phyloP scores from a whole-genome alignment of 345 rosid genomes.

The Moringa oleifera region DNA sequence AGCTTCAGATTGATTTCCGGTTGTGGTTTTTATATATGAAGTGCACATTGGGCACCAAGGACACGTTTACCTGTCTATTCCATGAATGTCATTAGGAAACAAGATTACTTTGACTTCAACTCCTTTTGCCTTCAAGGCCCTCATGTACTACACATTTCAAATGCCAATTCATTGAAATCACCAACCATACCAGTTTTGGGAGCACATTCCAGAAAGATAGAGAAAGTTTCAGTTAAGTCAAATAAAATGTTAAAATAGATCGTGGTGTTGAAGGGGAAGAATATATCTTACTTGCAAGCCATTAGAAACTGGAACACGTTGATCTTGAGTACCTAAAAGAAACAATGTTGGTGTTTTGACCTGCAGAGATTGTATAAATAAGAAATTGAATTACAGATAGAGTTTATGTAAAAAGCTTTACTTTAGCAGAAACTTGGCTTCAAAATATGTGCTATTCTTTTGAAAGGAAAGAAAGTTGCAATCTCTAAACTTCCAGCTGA shows the following conservation, averaged over 20 bases:
- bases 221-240: too few relatives aligned
- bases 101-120: conserved; percentile 60
- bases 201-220: too few relatives aligned
- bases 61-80: conserved; percentile 51
- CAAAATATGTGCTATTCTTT: not conserved
- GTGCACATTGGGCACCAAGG: not conserved
- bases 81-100: conserved; percentile 75
- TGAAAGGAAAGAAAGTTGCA: too few relatives aligned
- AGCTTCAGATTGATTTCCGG: not conserved
- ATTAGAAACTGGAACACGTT: conserved; percentile 76
- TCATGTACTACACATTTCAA: conserved; percentile 47
- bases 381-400: not conserved
- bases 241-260: too few relatives aligned
- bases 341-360: conserved; percentile 86
- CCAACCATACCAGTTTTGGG: not conserved
- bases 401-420: not conserved
- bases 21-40: not conserved
- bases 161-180: not conserved
- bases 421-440: not conserved
- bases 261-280: conserved; percentile 4
- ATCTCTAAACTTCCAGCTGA: not conserved
- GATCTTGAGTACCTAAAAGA: conserved; percentile 82
- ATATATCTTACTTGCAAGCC: conserved; percentile 68
- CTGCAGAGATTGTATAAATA: conserved; percentile 27
- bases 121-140: conserved; percentile 79